Base-by-base conservation (phyloP, 2,329 filamentous ascomycete species). In the Exophiala spinifera region DNA sequence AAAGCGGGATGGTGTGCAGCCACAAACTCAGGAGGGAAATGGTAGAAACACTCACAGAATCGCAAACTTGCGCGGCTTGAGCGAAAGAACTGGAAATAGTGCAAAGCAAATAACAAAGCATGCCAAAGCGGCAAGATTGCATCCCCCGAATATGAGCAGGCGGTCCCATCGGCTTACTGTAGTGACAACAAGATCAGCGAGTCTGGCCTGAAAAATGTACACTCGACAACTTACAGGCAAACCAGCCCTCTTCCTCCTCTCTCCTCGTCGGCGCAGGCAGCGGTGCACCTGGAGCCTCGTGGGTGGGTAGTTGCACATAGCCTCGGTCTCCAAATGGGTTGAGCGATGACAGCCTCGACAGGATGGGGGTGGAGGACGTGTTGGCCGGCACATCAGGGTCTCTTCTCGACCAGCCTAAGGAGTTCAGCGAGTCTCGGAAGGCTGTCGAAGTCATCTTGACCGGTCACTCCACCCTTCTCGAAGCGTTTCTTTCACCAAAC, bases 161-260 rank as follows among this genome's bases (percentile, higher is more conserved):
- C 92, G 88, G 75, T 99, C 94, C 94, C 92, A 97, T 76, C 92
- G 84, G 76, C 90, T 96, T 77, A 99, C 94, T 97, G 66, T 57
- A 33, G 43, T 49, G 66, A 51, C 23, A 40, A 11, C 33, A 34
- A 20, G 31, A 46, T 57, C 57, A 64, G 59, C 25, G 23, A 36
- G 34, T 21, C 19, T 44, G 23, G 15, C 19, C 21, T 14, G 31
- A 49, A 37, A 1, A n/a, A 49, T 20, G 46, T 48, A 40, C 44
- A 46, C 23, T 45, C 21, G 47, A 53, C 70, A 66, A 84, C 94
- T 92, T 83, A 99, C 94, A 79, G 67, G 88, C 86, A 83, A 96
- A 91, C 85, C 89, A 96, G 61, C 86, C 89, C 74, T 96, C 94
- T 70, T 97, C 92, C 73, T 97, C 94, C 69, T 96, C 91, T 65